Conservation (phyloP, 495 filamentous ascomycete species). For the Xylaria curta region DNA sequence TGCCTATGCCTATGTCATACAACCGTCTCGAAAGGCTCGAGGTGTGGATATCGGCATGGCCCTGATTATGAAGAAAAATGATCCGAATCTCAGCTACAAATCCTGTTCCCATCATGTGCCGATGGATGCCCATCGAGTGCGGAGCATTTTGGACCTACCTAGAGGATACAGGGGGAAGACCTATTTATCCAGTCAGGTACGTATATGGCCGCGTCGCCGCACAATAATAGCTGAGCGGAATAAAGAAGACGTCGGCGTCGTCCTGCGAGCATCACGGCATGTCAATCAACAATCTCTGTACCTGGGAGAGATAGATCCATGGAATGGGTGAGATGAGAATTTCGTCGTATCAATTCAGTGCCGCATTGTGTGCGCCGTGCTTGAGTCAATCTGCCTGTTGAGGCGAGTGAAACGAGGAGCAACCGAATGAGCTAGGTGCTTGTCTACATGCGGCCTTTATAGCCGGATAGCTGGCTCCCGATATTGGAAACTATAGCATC, state of each 20-base stretch:
- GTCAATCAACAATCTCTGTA: neutral
- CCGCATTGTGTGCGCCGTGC: neutral
- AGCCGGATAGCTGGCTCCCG: neutral
- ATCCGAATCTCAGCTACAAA: neutral
- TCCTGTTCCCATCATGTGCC: neutral
- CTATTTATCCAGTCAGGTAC: conserved; percentile 16
- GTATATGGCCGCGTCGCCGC: neutral
- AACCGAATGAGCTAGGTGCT: neutral
- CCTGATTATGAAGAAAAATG: too few species aligned
- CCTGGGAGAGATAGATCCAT: too few species aligned
- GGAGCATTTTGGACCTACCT: neutral
- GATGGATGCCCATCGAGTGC: conserved; percentile 4
- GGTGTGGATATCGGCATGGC: neutral
- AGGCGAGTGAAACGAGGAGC: neutral
- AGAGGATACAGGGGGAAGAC: neutral
- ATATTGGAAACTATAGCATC: neutral
- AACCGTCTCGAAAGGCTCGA: neutral
- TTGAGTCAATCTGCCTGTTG: neutral
- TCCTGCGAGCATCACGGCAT: neutral
- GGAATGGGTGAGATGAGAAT: neutral
- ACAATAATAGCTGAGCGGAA: neutral
- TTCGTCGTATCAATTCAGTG: neutral
- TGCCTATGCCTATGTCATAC: neutral
- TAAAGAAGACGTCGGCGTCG: neutral
- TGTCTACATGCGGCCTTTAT: neutral